phyloP scores from a whole-genome alignment of 306 rosid genomes.

The Lagenaria siceraria region DNA sequence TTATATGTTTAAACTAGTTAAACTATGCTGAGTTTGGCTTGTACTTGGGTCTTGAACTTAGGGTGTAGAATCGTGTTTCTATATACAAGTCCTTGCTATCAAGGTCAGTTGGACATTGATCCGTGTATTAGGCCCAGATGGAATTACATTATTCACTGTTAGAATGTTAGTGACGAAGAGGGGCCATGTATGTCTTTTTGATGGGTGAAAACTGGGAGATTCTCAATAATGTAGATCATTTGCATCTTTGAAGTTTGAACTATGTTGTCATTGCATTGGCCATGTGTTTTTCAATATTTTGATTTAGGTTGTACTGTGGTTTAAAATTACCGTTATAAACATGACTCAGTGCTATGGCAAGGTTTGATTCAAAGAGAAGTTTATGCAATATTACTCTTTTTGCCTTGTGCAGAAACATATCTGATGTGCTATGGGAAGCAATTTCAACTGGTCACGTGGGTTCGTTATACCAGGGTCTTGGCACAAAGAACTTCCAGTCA shows the following conservation, averaged over 20 bases:
- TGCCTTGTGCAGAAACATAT: slow-evolving; percentile 52
- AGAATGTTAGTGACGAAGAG: background rate
- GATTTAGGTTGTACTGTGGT: background rate
- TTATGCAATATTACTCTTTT: background rate
- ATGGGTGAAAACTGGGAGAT: background rate
- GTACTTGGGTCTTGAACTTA: background rate
- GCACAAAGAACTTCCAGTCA: slow-evolving; percentile 79
- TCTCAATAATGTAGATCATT: background rate
- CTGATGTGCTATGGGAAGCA: slow-evolving; percentile 95
- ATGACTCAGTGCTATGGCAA: background rate
- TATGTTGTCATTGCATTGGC: background rate
- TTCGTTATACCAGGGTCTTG: slow-evolving; percentile 87
- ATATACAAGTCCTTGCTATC: background rate
- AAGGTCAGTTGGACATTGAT: background rate
- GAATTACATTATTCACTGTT: background rate
- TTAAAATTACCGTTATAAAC: background rate
- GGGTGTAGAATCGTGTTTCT: background rate
- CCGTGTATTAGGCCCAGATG: background rate
- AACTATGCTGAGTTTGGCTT: background rate
- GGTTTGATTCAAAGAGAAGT: background rate
- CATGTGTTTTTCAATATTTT: background rate
- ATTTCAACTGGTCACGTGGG: slow-evolving; percentile 59
- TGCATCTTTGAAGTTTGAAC: background rate
- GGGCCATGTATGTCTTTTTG: background rate
- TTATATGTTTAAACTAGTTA: no score